Conservation (phyloP, 2,329 filamentous ascomycete genomes). For the Grosmannia clavigera region DNA sequence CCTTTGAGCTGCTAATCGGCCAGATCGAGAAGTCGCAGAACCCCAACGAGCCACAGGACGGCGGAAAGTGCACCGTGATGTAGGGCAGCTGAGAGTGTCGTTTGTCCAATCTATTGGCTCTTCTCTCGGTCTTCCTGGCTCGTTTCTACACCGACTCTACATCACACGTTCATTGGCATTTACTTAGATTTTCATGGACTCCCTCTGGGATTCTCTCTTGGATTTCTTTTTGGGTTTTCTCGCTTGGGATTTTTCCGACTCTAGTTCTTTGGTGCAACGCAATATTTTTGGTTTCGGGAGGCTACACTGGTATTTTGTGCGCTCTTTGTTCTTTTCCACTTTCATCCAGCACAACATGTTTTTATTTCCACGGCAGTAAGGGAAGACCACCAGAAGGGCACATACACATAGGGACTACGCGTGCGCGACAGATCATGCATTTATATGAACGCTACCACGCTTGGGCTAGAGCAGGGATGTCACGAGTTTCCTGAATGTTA, state of each 20-base stretch:
- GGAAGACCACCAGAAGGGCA: neutral
- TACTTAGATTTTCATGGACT: neutral
- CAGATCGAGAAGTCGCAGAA: conserved; percentile 94
- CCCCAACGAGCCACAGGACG: conserved; percentile 68
- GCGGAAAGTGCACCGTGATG: conserved; percentile 78
- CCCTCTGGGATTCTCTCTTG: neutral
- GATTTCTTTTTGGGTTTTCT: neutral
- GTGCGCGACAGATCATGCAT: neutral
- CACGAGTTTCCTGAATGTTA: neutral
- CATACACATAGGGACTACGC: neutral
- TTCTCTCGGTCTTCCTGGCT: neutral
- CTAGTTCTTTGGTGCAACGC: neutral
- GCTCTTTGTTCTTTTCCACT: neutral
- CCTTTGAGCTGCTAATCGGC: conserved; percentile 86
- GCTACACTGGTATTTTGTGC: neutral
- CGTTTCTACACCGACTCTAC: neutral
- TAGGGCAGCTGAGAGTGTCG: conserved; percentile 29
- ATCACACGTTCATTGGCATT: neutral
- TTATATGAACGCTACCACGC: neutral
- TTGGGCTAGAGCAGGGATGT: neutral
- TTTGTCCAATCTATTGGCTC: neutral
- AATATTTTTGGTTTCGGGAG: neutral
- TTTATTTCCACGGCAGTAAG: neutral
- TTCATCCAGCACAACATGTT: neutral
- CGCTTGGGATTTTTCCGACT: neutral